These are phyloP conservation scores for Dipteronia dyeriana DNA, from an alignment of 345 rosid genomes.

Conservation along the genomic window DNA sequence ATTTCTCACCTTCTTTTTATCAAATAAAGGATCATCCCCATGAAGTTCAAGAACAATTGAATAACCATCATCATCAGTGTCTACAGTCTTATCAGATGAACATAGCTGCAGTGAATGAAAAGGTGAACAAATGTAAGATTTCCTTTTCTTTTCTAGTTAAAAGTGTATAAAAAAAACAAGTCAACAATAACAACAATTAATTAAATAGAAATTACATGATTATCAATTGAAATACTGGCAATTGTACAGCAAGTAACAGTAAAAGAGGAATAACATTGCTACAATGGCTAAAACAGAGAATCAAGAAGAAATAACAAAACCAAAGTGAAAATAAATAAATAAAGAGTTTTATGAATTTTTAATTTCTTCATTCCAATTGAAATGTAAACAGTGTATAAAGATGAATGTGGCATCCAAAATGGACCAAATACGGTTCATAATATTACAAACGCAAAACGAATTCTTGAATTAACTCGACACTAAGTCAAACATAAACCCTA, in stretches of 20 bases:
- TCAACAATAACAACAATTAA: neutral
- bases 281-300: neutral
- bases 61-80: slow-evolving; percentile 31
- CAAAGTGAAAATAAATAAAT: neutral
- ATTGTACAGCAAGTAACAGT: neutral
- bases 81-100: slow-evolving; percentile 25
- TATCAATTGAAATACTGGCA: too few relatives aligned
- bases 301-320: neutral
- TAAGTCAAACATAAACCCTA: neutral
- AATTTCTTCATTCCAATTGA: neutral
- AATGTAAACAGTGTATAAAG: neutral
- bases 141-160: neutral
- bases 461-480: neutral
- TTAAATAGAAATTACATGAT: too few relatives aligned
- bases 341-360: too few relatives aligned
- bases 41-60: slow-evolving; percentile 51
- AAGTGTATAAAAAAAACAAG: neutral
- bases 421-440: neutral
- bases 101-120: slow-evolving; percentile 39
- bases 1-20: slow-evolving; percentile 61
- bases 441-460: neutral
- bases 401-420: neutral
- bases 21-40: slow-evolving; percentile 53
- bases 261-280: neutral
- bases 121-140: neutral